Conservation (phyloP, 345 rosid genomes). For the Psidium friedrichsthalianum region DNA sequence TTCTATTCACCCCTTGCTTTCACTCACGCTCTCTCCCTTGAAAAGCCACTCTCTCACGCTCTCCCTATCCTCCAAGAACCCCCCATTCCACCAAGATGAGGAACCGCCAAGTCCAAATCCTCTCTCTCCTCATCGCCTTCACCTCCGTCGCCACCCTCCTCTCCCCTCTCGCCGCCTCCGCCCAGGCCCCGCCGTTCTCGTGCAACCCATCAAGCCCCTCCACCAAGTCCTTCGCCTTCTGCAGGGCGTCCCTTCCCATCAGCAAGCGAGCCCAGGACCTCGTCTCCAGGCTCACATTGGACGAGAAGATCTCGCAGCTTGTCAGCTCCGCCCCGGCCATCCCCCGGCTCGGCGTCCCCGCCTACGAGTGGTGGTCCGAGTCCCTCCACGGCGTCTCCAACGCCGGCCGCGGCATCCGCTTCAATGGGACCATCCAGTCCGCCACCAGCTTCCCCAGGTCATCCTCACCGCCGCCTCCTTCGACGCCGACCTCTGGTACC, state of each 20-base stretch:
- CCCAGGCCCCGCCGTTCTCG: conserved; percentile 35
- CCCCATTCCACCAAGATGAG: not conserved
- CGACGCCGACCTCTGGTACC: conserved; percentile 60
- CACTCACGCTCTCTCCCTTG: not conserved
- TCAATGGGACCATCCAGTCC: conserved; percentile 38
- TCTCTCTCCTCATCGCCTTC: not conserved
- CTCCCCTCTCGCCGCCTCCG: not conserved
- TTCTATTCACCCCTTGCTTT: not conserved
- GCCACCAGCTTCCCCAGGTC: conserved; percentile 90
- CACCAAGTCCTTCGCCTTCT: conserved; percentile 38
- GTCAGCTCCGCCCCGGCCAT: conserved; percentile 61
- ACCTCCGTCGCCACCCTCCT: not conserved
- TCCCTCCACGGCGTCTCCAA: conserved; percentile 71
- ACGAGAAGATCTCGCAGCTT: conserved; percentile 76
- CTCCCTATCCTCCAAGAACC: not conserved
- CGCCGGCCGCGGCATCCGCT: conserved; percentile 41
- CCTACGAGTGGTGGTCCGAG: conserved; percentile 94
- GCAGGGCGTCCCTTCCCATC: conserved; percentile 43
- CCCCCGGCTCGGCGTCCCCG: conserved; percentile 68
- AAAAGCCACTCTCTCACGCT: not conserved
- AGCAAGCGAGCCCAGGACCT: conserved; percentile 52
- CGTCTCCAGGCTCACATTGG: conserved; percentile 55
- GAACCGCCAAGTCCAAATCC: not conserved
- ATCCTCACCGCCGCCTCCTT: conserved; percentile 78
- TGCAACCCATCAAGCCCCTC: conserved; percentile 45